Percentiles rank a stretch among this genome's conserved stretches.
Evolutionary conservation across 2,329 filamentous ascomycete genomes (phyloP).

Genomic region (Epichloe amarillans): DNA sequence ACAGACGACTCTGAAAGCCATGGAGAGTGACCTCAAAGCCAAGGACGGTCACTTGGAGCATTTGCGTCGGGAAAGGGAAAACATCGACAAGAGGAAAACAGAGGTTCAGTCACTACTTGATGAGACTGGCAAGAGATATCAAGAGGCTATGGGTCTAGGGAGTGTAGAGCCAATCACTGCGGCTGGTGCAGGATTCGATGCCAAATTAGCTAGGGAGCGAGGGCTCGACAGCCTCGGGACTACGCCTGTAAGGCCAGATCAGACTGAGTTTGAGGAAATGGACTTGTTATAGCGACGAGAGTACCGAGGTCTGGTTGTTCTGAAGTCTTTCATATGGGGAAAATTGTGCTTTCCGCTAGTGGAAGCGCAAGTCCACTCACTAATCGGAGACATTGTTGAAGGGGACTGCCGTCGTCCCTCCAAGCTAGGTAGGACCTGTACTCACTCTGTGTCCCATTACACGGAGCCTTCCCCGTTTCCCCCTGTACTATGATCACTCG

Average conservation of each 20-base stretch:
- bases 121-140: constrained; percentile 58
- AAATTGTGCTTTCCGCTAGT: too few relatives aligned
- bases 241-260: constrained; percentile 15
- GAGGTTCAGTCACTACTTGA: constrained; percentile 73
- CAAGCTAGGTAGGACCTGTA: too few relatives aligned
- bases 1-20: constrained; percentile 44
- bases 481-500: neutral
- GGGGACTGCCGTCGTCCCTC: too few relatives aligned
- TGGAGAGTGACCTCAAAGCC: constrained; percentile 48
- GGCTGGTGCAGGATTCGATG: neutral
- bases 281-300: constrained; percentile 7
- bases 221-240: constrained; percentile 24
- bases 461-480: neutral
- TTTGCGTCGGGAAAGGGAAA: constrained; percentile 52
- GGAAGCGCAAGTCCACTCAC: too few relatives aligned
- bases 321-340: too few relatives aligned
- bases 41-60: constrained; percentile 52
- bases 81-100: constrained; percentile 54
- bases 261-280: constrained; percentile 8
- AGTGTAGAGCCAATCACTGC: constrained; percentile 7
- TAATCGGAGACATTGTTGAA: too few relatives aligned
- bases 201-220: constrained; percentile 17
- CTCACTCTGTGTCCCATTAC: too few relatives aligned
- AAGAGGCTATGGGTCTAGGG: constrained; percentile 27
- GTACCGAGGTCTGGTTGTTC: neutral